Conservation (phyloP, 192 early-diverging fungal genomes). For the Coemansia sp. region DNA sequence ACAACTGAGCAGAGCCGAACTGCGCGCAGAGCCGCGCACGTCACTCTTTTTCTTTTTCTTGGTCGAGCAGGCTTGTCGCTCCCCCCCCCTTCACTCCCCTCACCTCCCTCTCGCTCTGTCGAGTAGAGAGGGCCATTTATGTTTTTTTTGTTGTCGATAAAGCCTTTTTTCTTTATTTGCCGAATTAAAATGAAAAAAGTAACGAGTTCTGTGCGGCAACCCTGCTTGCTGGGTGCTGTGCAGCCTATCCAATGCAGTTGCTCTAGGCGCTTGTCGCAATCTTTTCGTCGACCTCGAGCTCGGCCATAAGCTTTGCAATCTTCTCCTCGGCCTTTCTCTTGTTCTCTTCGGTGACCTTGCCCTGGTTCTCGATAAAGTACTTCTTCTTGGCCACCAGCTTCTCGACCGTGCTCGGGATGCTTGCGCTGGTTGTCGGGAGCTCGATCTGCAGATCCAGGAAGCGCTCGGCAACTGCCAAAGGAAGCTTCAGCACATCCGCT, state of each 20-base stretch:
- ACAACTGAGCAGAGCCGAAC: conserved; percentile 17
- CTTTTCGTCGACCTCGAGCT: conserved; percentile 56
- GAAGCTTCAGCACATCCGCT: conserved; percentile 62
- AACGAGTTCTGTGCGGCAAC: not conserved
- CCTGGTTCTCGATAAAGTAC: conserved; percentile 75
- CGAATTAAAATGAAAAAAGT: not conserved
- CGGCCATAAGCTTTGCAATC: conserved; percentile 66
- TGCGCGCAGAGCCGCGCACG: not conserved
- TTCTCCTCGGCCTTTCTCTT: conserved; percentile 84
- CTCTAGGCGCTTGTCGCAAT: conserved; percentile 16
- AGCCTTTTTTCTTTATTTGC: not conserved
- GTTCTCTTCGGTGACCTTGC: conserved; percentile 75
- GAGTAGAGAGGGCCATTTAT: too few relatives aligned
- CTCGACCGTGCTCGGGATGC: conserved; percentile 67
- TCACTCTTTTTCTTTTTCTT: too few relatives aligned
- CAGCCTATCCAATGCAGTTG: not conserved
- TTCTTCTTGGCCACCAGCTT: conserved; percentile 67
- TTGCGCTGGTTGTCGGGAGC: conserved; percentile 68
- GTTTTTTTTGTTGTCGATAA: not conserved
- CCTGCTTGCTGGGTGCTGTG: not conserved
- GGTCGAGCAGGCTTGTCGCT: too few relatives aligned
- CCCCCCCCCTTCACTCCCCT: not conserved
- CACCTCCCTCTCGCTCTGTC: not conserved
- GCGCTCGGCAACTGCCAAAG: conserved; percentile 74
- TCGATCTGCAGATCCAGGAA: conserved; percentile 77